Conservation (phyloP, 2,329 filamentous ascomycete genomes). For the Colletotrichum aenigma region DNA sequence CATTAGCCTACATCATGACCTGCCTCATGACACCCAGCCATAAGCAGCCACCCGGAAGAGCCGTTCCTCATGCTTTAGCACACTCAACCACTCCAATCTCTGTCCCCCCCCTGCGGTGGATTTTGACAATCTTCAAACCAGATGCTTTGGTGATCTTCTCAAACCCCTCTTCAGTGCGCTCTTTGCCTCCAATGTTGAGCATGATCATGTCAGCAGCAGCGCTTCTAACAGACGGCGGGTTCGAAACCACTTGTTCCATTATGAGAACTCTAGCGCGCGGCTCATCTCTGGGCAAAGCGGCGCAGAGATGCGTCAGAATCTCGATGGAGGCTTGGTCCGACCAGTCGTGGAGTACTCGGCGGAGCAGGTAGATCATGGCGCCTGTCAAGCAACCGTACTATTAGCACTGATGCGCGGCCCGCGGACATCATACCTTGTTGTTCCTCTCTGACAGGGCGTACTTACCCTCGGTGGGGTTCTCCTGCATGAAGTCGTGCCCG, state of each 20-base stretch:
- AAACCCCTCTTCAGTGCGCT: not conserved
- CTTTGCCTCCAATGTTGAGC: conserved; percentile 3
- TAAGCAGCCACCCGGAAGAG: not conserved
- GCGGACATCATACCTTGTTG: not conserved
- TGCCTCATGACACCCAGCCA: not conserved
- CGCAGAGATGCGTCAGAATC: conserved; percentile 31
- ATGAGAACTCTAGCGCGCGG: not conserved
- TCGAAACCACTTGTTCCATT: not conserved
- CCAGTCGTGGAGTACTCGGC: conserved; percentile 40
- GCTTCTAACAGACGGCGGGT: not conserved
- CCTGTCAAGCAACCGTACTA: conserved; percentile 21
- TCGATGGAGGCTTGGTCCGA: conserved; percentile 27
- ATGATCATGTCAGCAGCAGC: not conserved
- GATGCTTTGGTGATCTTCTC: not conserved
- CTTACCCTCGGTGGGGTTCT: not conserved
- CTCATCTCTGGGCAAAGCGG: conserved; percentile 25
- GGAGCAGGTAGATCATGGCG: conserved; percentile 37
- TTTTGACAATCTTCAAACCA: not conserved
- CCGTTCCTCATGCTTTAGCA: not conserved
- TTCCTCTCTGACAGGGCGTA: not conserved
- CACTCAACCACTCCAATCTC: not conserved
- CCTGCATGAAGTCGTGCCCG: conserved; percentile 29
- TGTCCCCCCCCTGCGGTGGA: not conserved
- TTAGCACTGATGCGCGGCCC: not conserved
- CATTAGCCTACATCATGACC: not conserved